Evolutionary conservation across 2,329 filamentous ascomycete genomes (phyloP), one percentile per base, ranked within the genome.

Genomic region (Neurospora sp.): DNA sequence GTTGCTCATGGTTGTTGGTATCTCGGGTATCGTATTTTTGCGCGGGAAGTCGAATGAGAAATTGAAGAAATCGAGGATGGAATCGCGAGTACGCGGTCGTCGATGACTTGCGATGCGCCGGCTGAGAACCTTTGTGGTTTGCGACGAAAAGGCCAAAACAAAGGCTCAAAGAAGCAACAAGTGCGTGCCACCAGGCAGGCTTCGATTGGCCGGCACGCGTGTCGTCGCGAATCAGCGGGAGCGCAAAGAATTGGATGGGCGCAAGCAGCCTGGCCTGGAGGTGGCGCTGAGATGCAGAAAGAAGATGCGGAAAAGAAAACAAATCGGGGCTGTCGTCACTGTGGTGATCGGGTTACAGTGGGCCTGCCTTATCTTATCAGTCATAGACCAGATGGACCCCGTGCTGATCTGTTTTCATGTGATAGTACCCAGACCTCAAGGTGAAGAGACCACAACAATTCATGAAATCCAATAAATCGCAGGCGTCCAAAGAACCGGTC

Each of bases 1-100:
- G 68, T 71, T 70, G 70, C 39, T n/a, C 66, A 23, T 33, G 13
- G 13, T 9, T 58, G 46, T 58, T 9, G 46, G 23, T 58, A 17
- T 58, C 46, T 28, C 28, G 23, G 17, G 5, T 33, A 62, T 17
- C 13, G 52, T 23, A 23, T 23, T 3, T 23, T 23, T 52, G 11
- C 13, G 52, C 23, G 52, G 19, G 6, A 28, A 23, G 0, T 33
- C 13, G 23, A 28, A 23, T 23, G 23, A 23, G 23, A 23, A 28
- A 13, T 19, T 4, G 10, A 52, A 52, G 4, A 52, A 52, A 10
- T 1, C 1, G 10, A 52, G 4, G 13, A 58, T 8, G 23, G 28
- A n/a, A 17, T 33, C 15, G 52, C 15, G 46, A 58, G 23, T 28
- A 6, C 43, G n/a, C 46, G 46, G 23, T 58, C 42, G 46, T 58